Evolutionary conservation across 257 asterid genomes (phyloP), one percentile per base, ranked within the genome.

Genomic region (Cordia subcordata): DNA sequence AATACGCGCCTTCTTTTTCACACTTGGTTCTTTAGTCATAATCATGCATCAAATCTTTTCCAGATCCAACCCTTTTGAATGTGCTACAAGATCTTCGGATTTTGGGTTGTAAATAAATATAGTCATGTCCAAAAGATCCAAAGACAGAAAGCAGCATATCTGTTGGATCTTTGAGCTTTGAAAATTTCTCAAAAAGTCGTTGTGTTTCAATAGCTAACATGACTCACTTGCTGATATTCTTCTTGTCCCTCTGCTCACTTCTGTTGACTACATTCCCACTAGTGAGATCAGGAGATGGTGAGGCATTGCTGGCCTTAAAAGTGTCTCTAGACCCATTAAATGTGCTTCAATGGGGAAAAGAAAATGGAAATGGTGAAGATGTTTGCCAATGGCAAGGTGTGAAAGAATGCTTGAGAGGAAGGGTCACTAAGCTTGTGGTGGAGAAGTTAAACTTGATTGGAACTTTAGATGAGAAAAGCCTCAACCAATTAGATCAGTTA

Each of bases 311-410:
- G 56, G 77, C 79, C 23, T 65, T 92, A 61, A 82, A 62, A 67
- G 65, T 78, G 6, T 78, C 81, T 27, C 27, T 86, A 13, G 97
- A 88, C 79, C 91, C 93, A 1, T 57, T 53, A 37, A 80, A 79
- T 17, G 49, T 61, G 40, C 95, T 88, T 57, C 84, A 59, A 44
- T 88, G 99, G 99, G 55, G 60, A 18, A 46, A 21, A 22, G 37
- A 20, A 5, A n/a, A n/a, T n/a, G 21, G 14, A 2, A 47, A 1
- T 11, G 75, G 68, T 13, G 67, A 44, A 18, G 70, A 81, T 63
- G 55, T 80, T 32, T 93, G 99, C 64, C 67, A 63, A 14, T 93
- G 97, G 99, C 53, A 69, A 64, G 97, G 96, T 33, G 94, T 93
- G 17, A 88, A 72, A 53, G 75, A 93, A 68, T 93, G 99, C 79